phyloP scores from a whole-genome alignment of 2,329 filamentous ascomycete species.

The Neocatenulostroma microsporum region DNA sequence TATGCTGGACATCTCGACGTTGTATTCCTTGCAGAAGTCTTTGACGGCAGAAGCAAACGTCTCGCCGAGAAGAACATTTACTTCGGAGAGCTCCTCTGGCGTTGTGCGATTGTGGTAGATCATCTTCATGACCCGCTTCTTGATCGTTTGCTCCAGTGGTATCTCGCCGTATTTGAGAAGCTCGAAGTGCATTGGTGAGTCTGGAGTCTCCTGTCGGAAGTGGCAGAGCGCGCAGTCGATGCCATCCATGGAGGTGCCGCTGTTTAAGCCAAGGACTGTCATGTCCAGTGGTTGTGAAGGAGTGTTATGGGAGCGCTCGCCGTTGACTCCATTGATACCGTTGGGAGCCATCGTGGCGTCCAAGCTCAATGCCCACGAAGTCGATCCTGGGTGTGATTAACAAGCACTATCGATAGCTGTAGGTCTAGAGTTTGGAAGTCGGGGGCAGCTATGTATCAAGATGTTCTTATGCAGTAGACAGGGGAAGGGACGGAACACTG shows the following conservation, averaged over 20 bases:
- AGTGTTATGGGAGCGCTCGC: neutral
- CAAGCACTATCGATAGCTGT: no score
- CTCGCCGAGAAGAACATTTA: constrained; percentile 52
- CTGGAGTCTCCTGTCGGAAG: constrained; percentile 47
- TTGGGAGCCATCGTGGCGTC: neutral
- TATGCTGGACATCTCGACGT: constrained; percentile 39
- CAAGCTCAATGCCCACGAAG: no score
- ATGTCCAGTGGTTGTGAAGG: constrained; percentile 34
- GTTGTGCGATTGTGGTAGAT: constrained; percentile 49
- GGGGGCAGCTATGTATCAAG: no score
- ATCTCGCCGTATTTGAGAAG: constrained; percentile 49
- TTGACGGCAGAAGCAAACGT: constrained; percentile 48
- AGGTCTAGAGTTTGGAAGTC: no score
- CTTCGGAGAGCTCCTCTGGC: constrained; percentile 47
- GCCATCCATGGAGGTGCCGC: constrained; percentile 49
- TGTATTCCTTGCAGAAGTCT: constrained; percentile 42
- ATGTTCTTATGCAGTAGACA: no score
- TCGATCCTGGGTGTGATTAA: no score
- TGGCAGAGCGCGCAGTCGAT: constrained; percentile 53
- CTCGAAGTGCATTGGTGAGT: constrained; percentile 48
- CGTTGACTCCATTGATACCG: no score
- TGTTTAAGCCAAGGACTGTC: constrained; percentile 49
- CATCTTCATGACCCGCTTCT: constrained; percentile 50
- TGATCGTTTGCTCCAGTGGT: constrained; percentile 47
- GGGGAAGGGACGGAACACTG: no score